These are phyloP conservation scores for Dipodascus albidus DNA, from an alignment of 805 yeast species.

Conservation along the genomic window DNA sequence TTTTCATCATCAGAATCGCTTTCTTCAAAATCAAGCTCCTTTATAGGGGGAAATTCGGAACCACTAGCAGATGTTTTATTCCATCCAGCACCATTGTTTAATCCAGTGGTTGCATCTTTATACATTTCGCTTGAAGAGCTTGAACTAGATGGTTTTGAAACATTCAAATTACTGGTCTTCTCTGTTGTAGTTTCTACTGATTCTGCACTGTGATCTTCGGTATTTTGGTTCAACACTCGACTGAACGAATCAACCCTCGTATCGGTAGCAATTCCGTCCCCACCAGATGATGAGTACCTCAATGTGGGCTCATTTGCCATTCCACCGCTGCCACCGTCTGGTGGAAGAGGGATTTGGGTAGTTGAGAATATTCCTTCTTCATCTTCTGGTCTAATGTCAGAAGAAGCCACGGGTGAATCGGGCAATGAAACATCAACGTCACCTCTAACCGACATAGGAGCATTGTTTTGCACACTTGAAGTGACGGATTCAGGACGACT, in stretches of 20 bases:
- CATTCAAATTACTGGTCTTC: conserved; percentile 1
- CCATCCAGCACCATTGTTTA: neutral
- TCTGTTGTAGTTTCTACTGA: neutral
- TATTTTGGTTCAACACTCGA: neutral
- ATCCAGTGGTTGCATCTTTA: conserved; percentile 9
- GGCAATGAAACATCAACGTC: conserved; percentile 41
- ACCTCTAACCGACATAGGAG: conserved; percentile 82
- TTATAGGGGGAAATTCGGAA: conserved; percentile 19
- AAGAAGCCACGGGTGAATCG: conserved; percentile 29
- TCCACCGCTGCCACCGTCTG: conserved; percentile 8
- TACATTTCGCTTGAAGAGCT: conserved; percentile 4
- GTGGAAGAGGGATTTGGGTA: conserved; percentile 9
- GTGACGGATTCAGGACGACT: conserved; percentile 70
- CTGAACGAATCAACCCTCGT: neutral
- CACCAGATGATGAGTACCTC: neutral
- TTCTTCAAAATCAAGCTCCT: conserved; percentile 14
- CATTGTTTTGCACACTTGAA: conserved; percentile 84
- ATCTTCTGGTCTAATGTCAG: conserved; percentile 21
- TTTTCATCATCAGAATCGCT: conserved; percentile 21
- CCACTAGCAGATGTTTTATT: neutral
- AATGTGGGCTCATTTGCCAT: neutral
- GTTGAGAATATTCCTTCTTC: conserved; percentile 5
- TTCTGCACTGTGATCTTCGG: neutral
- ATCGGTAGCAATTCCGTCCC: too few relatives aligned
- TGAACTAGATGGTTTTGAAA: conserved; percentile 4